phyloP scores from a whole-genome alignment of 768 basidiomycete genomes.

The Suillus occidentalis region DNA sequence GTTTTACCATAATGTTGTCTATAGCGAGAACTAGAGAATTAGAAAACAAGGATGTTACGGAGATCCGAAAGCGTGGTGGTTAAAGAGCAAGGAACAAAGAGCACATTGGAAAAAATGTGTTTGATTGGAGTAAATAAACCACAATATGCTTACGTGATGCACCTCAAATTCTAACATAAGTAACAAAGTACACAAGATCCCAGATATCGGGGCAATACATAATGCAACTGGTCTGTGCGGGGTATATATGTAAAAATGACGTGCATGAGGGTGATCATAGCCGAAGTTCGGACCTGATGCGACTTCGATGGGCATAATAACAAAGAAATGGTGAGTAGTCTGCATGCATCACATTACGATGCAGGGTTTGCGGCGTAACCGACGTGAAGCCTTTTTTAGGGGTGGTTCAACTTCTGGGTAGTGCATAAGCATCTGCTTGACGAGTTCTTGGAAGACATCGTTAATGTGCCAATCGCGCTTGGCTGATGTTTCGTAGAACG shows the following conservation, averaged over 20 bases:
- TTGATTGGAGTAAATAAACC: slow-evolving; percentile 5
- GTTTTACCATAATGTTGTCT: slow-evolving; percentile 6
- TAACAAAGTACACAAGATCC: neutral
- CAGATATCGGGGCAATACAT: neutral
- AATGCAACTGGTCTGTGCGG: slow-evolving; percentile 1
- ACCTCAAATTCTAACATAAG: neutral
- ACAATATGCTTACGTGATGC: slow-evolving; percentile 3
- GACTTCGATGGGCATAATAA: neutral
- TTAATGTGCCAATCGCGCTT: slow-evolving; percentile 80
- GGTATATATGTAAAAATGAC: slow-evolving; percentile 1
- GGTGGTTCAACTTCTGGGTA: slow-evolving; percentile 49
- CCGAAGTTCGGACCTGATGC: neutral
- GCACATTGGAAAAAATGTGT: slow-evolving; percentile 20
- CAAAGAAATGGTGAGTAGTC: neutral
- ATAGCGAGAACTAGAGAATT: neutral
- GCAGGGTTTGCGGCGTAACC: slow-evolving; percentile 31
- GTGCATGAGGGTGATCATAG: neutral
- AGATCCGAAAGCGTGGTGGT: slow-evolving; percentile 7
- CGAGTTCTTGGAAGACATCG: slow-evolving; percentile 76
- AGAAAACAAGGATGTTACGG: neutral
- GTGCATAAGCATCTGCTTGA: slow-evolving; percentile 68
- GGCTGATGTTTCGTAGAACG: slow-evolving; percentile 86
- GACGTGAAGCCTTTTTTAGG: slow-evolving; percentile 32
- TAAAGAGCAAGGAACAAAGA: slow-evolving; percentile 5
- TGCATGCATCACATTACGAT: slow-evolving; percentile 34